These are phyloP conservation scores for Trypanosoma scelopori DNA, from an alignment of 208 protist genomes.

Conservation along the genomic window DNA sequence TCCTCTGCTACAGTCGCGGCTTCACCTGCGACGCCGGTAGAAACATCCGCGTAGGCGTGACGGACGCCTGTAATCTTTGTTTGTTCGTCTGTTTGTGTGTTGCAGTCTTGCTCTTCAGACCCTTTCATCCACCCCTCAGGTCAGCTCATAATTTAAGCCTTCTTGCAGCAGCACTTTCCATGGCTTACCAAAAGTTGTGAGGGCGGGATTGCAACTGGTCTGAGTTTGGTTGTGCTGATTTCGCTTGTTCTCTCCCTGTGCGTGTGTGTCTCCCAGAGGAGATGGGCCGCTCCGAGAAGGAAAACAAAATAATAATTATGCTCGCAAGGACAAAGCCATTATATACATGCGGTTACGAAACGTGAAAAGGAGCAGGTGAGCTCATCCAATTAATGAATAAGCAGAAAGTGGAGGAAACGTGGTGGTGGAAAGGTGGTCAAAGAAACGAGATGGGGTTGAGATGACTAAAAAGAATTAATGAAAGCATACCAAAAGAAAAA, in stretches of 20 bases:
- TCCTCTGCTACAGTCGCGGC: neutral
- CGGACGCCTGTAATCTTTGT: neutral
- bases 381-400: neutral
- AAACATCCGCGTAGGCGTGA: neutral
- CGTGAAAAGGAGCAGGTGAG: too few species aligned
- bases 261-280: neutral
- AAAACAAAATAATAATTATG: constrained; percentile 8
- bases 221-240: constrained; percentile 3
- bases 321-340: neutral
- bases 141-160: too few species aligned
- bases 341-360: neutral
- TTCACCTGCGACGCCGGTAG: neutral
- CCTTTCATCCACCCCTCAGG: too few species aligned
- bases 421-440: neutral
- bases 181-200: too few species aligned
- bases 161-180: too few species aligned
- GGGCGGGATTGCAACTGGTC: too few species aligned
- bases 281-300: neutral
- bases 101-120: too few species aligned
- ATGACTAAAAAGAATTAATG: neutral
- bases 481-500: neutral
- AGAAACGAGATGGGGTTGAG: neutral
- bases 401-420: neutral
- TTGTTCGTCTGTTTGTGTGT: too few species aligned
- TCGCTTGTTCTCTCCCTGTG: neutral